Conservation (phyloP, 176 grass and related monocot genomes). For the Guadua angustifolia region DNA sequence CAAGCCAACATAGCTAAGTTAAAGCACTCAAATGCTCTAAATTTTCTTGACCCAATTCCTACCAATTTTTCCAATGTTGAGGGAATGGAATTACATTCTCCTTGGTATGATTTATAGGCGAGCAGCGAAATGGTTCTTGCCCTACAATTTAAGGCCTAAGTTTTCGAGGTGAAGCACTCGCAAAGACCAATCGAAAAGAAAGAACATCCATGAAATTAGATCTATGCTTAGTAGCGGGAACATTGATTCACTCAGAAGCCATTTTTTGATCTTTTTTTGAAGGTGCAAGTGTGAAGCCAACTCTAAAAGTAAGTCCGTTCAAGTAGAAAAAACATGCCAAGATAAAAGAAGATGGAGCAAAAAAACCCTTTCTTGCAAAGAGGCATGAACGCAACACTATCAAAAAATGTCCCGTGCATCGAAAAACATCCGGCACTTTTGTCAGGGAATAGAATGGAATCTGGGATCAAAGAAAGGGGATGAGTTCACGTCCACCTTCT, state of each 20-base stretch:
- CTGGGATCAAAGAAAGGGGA: too few relatives aligned
- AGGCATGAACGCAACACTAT: too few relatives aligned
- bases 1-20: background rate
- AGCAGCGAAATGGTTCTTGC: too few relatives aligned
- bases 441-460: too few relatives aligned
- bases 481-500: too few relatives aligned
- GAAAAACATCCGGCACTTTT: too few relatives aligned
- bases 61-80: too few relatives aligned
- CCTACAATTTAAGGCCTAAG: background rate
- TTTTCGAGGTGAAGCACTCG: background rate
- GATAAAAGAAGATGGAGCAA: background rate
- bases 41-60: background rate
- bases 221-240: background rate
- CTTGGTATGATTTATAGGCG: too few relatives aligned
- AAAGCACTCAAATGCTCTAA: too few relatives aligned
- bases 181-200: background rate
- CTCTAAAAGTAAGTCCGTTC: background rate
- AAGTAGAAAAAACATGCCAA: background rate
- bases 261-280: background rate
- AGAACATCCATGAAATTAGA: background rate
- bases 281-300: background rate
- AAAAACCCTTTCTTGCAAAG: conserved; percentile 1
- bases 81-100: too few relatives aligned
- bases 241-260: background rate
- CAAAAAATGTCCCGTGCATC: too few relatives aligned